Conservation (phyloP, 441 rosid species). For the Pelargonium australe region DNA sequence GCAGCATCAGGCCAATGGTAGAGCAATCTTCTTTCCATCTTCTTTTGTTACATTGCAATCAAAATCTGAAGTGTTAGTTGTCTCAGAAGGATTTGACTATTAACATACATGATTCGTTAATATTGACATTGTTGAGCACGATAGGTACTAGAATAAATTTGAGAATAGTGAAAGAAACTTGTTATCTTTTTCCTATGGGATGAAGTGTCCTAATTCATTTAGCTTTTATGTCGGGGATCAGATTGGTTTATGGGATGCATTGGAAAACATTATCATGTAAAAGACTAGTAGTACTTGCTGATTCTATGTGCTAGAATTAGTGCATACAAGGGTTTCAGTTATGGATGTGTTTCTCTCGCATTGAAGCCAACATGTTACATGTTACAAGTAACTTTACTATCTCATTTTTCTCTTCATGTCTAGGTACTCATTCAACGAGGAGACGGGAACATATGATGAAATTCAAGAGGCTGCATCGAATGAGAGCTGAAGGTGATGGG, state of each 20-base stretch:
- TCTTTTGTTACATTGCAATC: not conserved
- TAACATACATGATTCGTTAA: not conserved
- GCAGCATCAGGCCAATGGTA: slow-evolving; percentile 91
- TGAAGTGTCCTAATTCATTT: not conserved
- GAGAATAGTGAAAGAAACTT: not conserved
- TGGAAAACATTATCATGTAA: no score
- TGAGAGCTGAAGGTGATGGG: slow-evolving; percentile 17
- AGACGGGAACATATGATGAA: slow-evolving; percentile 43
- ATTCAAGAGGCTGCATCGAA: slow-evolving; percentile 18
- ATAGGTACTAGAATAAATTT: not conserved
- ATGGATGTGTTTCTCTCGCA: no score
- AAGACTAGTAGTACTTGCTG: no score
- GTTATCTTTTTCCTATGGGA: not conserved
- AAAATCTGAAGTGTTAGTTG: not conserved
- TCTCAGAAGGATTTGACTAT: not conserved
- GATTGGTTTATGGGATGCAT: no score
- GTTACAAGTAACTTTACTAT: no score
- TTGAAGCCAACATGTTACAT: no score
- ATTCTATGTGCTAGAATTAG: no score
- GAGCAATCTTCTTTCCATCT: slow-evolving; percentile 1
- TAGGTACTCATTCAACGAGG: slow-evolving; percentile 55
- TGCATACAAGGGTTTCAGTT: no score
- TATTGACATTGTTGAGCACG: not conserved
- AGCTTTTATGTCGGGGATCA: not conserved
- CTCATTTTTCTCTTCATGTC: not conserved